phyloP scores from a whole-genome alignment of 2,329 filamentous ascomycete species.

The Hymenoscyphus infarciens region DNA sequence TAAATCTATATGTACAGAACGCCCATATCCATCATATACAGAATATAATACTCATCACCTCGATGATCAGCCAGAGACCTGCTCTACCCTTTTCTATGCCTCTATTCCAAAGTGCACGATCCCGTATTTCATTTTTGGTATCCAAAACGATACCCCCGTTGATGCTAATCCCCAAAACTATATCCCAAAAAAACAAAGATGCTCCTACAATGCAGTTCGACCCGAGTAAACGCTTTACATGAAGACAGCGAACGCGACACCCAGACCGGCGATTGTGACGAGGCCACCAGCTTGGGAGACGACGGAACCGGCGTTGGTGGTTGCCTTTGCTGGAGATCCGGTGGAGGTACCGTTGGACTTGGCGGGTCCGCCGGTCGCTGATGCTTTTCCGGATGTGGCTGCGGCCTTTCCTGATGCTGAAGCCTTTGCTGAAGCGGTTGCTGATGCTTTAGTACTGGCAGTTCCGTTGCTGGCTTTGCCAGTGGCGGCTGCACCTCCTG shows the following conservation, averaged over 20 bases:
- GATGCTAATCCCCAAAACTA: neutral
- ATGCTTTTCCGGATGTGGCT: slow-evolving; percentile 6
- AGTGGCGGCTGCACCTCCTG: neutral
- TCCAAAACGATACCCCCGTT: neutral
- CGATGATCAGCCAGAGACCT: neutral
- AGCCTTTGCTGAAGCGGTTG: slow-evolving; percentile 10
- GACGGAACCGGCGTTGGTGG: slow-evolving; percentile 23
- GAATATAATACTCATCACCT: neutral
- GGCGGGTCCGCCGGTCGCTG: slow-evolving; percentile 14
- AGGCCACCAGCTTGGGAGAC: slow-evolving; percentile 29
- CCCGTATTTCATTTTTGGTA: neutral
- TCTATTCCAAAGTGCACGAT: neutral
- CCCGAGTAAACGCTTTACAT: slow-evolving; percentile 24
- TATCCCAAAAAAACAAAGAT: neutral
- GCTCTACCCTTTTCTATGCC: slow-evolving; percentile 4
- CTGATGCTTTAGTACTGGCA: slow-evolving; percentile 7
- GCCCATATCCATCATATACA: neutral
- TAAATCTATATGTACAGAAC: neutral
- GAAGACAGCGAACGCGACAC: slow-evolving; percentile 33
- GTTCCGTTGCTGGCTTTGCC: neutral
- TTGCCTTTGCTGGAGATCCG: slow-evolving; percentile 15
- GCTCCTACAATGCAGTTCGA: neutral
- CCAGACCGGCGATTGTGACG: slow-evolving; percentile 31
- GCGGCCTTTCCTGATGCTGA: slow-evolving; percentile 16
- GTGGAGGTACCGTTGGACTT: slow-evolving; percentile 16